These are phyloP conservation scores for Lachnellula arida DNA, from an alignment of 2,329 filamentous ascomycete species.

Conservation along the genomic window DNA sequence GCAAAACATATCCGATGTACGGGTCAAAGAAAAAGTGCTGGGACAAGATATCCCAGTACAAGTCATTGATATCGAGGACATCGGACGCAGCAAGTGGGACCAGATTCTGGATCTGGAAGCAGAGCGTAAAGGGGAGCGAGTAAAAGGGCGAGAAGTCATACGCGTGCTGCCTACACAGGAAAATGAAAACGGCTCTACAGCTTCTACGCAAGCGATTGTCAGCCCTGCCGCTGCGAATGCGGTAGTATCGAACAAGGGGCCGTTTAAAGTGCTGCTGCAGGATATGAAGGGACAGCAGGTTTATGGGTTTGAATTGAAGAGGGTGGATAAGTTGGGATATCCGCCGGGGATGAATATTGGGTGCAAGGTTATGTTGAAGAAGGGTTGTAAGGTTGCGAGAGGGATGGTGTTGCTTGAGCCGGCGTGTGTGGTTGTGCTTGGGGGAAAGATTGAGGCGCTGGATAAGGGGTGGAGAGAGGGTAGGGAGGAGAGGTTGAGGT, in stretches of 20 bases:
- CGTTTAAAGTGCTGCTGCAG: constrained; percentile 78
- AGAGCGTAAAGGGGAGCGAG: constrained; percentile 67
- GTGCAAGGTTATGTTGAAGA: constrained; percentile 71
- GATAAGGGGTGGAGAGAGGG: constrained; percentile 73
- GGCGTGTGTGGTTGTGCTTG: constrained; percentile 63
- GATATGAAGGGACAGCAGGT: constrained; percentile 67
- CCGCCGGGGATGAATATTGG: constrained; percentile 66
- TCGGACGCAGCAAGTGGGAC: constrained; percentile 75
- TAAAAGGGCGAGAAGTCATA: constrained; percentile 75
- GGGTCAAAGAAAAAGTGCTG: constrained; percentile 52
- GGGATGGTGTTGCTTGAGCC: constrained; percentile 78
- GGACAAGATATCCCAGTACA: constrained; percentile 67
- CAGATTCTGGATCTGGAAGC: constrained; percentile 80
- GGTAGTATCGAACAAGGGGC: constrained; percentile 34
- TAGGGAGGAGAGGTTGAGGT: constrained; percentile 64
- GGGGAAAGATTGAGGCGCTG: constrained; percentile 79
- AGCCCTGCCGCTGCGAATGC: constrained; percentile 10
- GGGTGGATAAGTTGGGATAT: constrained; percentile 57
- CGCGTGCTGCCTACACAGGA: constrained; percentile 53
- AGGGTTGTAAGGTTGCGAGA: constrained; percentile 62
- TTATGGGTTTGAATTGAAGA: constrained; percentile 67
- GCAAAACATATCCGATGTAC: constrained; percentile 47
- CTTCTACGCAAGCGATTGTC: constrained; percentile 32
- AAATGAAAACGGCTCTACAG: constrained; percentile 7
- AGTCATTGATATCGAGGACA: constrained; percentile 80